Evolutionary conservation across 768 basidiomycete genomes (phyloP).

Genomic region (Lentinus brumalis): DNA sequence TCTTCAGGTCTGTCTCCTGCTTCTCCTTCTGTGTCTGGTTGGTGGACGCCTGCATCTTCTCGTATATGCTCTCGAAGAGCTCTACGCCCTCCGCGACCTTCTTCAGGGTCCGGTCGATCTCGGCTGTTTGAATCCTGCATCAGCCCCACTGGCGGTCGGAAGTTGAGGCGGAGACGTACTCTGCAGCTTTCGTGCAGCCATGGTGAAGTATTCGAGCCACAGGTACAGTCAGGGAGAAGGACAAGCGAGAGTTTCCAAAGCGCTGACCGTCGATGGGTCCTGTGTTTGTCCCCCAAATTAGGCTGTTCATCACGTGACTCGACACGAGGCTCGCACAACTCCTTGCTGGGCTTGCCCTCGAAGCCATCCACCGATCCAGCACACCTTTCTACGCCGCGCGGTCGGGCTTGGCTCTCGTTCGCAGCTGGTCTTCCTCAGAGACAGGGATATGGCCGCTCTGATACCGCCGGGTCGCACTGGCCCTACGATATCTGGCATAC

Average conservation of each 20-base stretch:
- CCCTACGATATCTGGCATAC: too few relatives aligned
- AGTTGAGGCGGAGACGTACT: conserved; percentile 42
- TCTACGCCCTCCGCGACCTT: conserved; percentile 96
- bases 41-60: conserved; percentile 95
- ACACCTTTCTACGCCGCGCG: too few relatives aligned
- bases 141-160: neutral
- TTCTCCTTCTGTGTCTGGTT: conserved; percentile 99
- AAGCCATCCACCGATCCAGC: too few relatives aligned
- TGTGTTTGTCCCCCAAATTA: conserved; percentile 19
- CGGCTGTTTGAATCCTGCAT: conserved; percentile 57
- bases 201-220: conserved; percentile 40
- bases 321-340: neutral
- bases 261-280: conserved; percentile 10
- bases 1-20: conserved; percentile 92
- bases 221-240: conserved; percentile 16
- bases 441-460: too few relatives aligned
- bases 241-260: conserved; percentile 17
- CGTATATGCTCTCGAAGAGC: conserved; percentile 93
- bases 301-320: conserved; percentile 11
- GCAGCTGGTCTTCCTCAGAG: too few relatives aligned
- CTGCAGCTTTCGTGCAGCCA: conserved; percentile 92
- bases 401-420: too few relatives aligned
- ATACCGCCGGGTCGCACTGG: too few relatives aligned
- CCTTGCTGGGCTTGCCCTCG: too few relatives aligned
- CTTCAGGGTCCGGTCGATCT: conserved; percentile 98